Base-by-base conservation (phyloP, 2,329 filamentous ascomycete species). In the Incumbomyces lentus region DNA sequence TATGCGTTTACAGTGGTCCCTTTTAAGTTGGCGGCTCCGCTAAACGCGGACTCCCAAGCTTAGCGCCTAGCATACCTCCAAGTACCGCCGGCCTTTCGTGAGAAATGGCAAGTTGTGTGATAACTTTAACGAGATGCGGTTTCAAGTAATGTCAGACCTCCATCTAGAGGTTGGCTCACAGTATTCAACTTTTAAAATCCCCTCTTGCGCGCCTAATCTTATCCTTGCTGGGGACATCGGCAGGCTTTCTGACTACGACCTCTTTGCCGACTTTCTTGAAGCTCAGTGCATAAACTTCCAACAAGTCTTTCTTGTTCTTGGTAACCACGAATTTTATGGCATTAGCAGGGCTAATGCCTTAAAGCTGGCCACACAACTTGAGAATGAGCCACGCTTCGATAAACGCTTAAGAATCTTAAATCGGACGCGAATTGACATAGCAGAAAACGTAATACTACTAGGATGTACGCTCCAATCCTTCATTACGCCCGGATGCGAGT, bases 381-480 rank as follows among this genome's bases (percentile, higher is more conserved):
- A 60, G 38, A 51, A 54, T 14, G 62, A 64, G 37, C 50, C 53
- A 14, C 53, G 14, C 7, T 45, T 62, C 2, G 53, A 58, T 6
- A 55, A 53, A n/a, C 52, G 53, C 3, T 51, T 66, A 1, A 40
- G 60, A 16, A 8, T 63, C 14, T 55, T 62, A 22, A 44, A 63
- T 30, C 59, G 49, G 29, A 48, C 32, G 47, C 49, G 59, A 33
- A 56, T 58, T 11, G 51, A 63, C 43, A 31, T 64, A 5, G 51
- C 54, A 8, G 48, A 69, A 1, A 57, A 57, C 18, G 44, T 78
- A n/a, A 74, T 69, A 2, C 59, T 81, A 2, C 59, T 81, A 1
- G 77, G 77, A 5, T 79, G 74, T 51, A 78, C 75, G 1, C 63
- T 81, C 0, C 79, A 76, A 72, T 78, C 75, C 1, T 52, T 60